These are phyloP conservation scores for Exophiala calicioides DNA, from an alignment of 2,329 filamentous ascomycete species.

Conservation along the genomic window DNA sequence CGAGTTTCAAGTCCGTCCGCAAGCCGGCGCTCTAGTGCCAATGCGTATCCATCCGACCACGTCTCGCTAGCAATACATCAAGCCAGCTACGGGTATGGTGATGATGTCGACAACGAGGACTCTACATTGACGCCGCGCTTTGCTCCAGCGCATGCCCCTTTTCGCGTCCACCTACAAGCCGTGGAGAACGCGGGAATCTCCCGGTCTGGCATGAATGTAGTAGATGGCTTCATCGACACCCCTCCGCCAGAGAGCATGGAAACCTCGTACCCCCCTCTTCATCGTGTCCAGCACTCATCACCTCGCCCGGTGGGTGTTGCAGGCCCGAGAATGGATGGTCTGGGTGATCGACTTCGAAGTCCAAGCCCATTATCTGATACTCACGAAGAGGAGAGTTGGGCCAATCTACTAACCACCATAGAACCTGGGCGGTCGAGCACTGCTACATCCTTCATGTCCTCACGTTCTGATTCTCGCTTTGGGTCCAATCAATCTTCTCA, in stretches of 20 bases:
- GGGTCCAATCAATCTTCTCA: slow-evolving; percentile 34
- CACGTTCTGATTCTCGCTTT: slow-evolving; percentile 48
- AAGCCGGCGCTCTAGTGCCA: background rate
- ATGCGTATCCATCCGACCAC: slow-evolving; percentile 4
- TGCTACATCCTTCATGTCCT: slow-evolving; percentile 77
- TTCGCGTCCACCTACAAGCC: slow-evolving; percentile 6
- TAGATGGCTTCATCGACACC: slow-evolving; percentile 19
- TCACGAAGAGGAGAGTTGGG: slow-evolving; percentile 65
- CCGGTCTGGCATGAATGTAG: slow-evolving; percentile 8
- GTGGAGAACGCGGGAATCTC: background rate
- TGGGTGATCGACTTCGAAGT: slow-evolving; percentile 82
- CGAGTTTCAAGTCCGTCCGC: slow-evolving; percentile 8
- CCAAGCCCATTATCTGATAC: slow-evolving; percentile 58
- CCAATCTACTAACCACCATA: slow-evolving; percentile 76
- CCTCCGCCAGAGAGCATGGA: slow-evolving; percentile 24
- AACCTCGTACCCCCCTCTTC: slow-evolving; percentile 27
- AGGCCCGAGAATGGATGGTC: slow-evolving; percentile 60
- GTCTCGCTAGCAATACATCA: slow-evolving; percentile 1
- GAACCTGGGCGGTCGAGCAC: slow-evolving; percentile 80
- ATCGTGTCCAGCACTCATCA: slow-evolving; percentile 39
- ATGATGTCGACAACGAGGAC: slow-evolving; percentile 18
- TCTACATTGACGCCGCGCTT: slow-evolving; percentile 41
- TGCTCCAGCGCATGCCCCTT: slow-evolving; percentile 41
- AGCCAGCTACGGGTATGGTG: slow-evolving; percentile 4
- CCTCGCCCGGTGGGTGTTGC: slow-evolving; percentile 23